Conservation (phyloP, 75 land plant species). For the Adiantum capillusveneris region DNA sequence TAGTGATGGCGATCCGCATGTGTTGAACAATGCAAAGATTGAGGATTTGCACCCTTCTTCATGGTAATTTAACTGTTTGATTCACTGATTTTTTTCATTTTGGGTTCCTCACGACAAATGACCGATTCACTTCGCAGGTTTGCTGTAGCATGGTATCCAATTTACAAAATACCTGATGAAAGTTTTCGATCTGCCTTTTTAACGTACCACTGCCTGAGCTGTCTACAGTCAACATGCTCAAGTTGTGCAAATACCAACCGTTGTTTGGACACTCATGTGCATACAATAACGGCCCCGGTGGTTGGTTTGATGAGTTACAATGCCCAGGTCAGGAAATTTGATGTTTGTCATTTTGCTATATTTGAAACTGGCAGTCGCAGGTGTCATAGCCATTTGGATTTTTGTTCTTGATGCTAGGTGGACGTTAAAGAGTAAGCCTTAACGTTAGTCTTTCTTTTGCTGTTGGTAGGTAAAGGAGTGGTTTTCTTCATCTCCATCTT, state of each 20-base stretch:
- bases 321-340: conserved; percentile 38
- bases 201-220: conserved; percentile 76
- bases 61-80: conserved; percentile 34
- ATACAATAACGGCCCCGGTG: conserved; percentile 30
- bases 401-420: too few species aligned
- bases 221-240: conserved; percentile 15
- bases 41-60: conserved; percentile 61
- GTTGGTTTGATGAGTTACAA: conserved; percentile 68
- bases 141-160: conserved; percentile 92
- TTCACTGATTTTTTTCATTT: too few species aligned
- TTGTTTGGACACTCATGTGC: not conserved
- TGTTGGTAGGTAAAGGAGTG: conserved; percentile 59
- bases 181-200: conserved; percentile 60
- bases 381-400: too few species aligned
- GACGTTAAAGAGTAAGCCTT: too few species aligned
- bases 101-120: too few species aligned
- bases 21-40: conserved; percentile 18
- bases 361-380: too few species aligned
- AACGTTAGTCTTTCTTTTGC: not conserved
- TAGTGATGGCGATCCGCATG: conserved; percentile 27
- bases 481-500: conserved; percentile 18
- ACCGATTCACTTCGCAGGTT: conserved; percentile 54
- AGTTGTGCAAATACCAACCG: not conserved
- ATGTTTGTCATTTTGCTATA: too few species aligned
- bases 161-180: conserved; percentile 73